These are phyloP conservation scores for Colletotrichum chrysophilum DNA, from an alignment of 2,329 filamentous ascomycete genomes.

Conservation along the genomic window DNA sequence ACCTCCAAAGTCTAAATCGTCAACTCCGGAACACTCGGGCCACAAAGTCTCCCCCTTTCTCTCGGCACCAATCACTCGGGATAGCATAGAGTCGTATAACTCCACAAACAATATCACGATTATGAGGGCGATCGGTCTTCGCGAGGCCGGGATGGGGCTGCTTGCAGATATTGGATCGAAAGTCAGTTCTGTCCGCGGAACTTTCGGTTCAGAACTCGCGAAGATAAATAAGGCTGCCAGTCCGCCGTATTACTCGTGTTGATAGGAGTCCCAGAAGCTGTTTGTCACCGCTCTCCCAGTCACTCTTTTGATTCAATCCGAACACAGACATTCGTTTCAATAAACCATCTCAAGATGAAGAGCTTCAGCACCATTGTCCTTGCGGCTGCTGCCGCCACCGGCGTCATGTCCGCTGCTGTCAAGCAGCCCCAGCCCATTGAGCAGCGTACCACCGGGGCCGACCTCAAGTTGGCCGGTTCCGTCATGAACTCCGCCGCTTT, in stretches of 20 bases:
- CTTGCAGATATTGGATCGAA: not conserved
- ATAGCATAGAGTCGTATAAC: not conserved
- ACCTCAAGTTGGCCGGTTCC: not conserved
- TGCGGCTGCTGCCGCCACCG: not conserved
- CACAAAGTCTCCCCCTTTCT: not conserved
- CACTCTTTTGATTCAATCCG: not conserved
- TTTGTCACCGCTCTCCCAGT: not conserved
- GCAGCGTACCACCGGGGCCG: not conserved
- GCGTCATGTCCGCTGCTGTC: conserved; percentile 6
- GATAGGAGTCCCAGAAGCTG: not conserved
- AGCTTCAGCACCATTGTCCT: conserved; percentile 7
- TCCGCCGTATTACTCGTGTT: not conserved
- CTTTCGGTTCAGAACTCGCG: not conserved
- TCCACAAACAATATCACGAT: not conserved
- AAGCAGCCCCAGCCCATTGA: not conserved
- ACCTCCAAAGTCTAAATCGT: not conserved
- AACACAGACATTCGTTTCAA: not conserved
- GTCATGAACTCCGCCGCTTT: conserved; percentile 10
- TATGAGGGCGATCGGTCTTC: not conserved
- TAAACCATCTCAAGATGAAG: conserved; percentile 4
- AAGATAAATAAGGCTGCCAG: not conserved
- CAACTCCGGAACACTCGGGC: conserved; percentile 3
- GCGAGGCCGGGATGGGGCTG: not conserved
- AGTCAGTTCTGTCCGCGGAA: not conserved
- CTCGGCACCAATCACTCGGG: not conserved